Percentiles rank a stretch among this genome's conserved stretches.
Conservation (phyloP, 2,329 filamentous ascomycete genomes). For the Microsporum ferrugineum region DNA sequence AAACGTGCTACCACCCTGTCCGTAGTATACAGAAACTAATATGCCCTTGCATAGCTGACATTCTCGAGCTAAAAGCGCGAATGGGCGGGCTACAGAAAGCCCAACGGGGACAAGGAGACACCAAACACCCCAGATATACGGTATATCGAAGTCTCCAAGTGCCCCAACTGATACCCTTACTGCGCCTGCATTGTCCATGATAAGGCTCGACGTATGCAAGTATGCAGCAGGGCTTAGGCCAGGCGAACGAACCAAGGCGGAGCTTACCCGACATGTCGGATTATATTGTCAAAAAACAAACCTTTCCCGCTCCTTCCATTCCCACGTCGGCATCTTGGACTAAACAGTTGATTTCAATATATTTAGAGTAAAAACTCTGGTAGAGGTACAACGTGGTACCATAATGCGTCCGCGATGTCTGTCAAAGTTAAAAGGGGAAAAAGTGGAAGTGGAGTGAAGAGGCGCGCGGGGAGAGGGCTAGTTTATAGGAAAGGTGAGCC, state of each 20-base stretch:
- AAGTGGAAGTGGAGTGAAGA: background rate
- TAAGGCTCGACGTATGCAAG: background rate
- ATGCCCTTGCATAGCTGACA: constrained; percentile 1
- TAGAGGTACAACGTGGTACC: constrained; percentile 1
- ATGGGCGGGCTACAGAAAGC: background rate
- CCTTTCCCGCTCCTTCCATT: background rate
- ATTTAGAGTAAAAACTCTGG: background rate
- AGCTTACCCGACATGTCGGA: background rate
- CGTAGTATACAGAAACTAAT: background rate
- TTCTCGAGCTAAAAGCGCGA: background rate
- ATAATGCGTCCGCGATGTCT: background rate
- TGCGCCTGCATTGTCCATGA: background rate
- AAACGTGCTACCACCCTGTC: constrained; percentile 1
- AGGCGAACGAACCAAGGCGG: background rate
- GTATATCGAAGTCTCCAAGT: background rate
- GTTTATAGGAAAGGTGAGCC: background rate
- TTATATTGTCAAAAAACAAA: background rate
- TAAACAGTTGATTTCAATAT: background rate
- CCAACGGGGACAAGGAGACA: background rate
- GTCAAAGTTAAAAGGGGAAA: background rate
- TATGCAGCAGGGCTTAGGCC: background rate
- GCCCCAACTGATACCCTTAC: background rate
- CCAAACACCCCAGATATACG: background rate
- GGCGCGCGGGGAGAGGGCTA: background rate
- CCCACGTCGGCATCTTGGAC: background rate